A percentile compares a stretch with the other conserved stretches of the same genome.
Evolutionary conservation across 2,329 filamentous ascomycete genomes (phyloP).

Genomic region (Penicillium expansum): DNA sequence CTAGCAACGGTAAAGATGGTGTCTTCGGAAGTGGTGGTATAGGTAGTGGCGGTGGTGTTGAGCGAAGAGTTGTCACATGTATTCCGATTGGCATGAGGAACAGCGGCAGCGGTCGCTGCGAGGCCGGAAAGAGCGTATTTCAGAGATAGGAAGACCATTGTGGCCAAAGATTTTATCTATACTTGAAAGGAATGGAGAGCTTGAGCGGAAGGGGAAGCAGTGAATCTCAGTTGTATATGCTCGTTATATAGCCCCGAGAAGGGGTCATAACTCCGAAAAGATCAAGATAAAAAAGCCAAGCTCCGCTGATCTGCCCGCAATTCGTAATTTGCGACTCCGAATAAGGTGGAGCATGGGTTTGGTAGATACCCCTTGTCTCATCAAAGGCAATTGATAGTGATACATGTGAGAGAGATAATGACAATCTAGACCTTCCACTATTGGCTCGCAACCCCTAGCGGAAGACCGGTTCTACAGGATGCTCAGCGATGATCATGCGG

Average conservation of each 20-base stretch:
- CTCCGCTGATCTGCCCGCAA: background rate
- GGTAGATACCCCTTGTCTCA: background rate
- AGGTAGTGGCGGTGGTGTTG: constrained; percentile 1
- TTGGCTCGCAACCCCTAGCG: background rate
- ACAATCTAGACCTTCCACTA: background rate
- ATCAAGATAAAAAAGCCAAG: background rate
- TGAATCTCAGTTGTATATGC: background rate
- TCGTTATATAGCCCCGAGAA: background rate
- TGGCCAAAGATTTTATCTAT: background rate
- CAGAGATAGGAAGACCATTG: background rate
- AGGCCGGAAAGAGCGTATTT: background rate
- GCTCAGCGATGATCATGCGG: background rate
- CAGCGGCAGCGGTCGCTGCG: background rate
- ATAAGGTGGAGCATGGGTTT: background rate
- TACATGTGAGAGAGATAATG: background rate
- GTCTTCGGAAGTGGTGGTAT: constrained; percentile 6
- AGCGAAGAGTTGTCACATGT: background rate
- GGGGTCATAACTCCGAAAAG: background rate
- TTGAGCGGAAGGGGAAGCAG: background rate
- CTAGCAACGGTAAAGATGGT: constrained; percentile 9
- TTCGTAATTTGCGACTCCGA: background rate
- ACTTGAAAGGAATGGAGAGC: background rate
- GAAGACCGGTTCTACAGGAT: background rate
- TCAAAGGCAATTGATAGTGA: background rate
- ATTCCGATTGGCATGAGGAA: background rate